These are phyloP conservation scores for Solanum hybrid DNA, from an alignment of 305 asterid genomes.

Conservation along the genomic window DNA sequence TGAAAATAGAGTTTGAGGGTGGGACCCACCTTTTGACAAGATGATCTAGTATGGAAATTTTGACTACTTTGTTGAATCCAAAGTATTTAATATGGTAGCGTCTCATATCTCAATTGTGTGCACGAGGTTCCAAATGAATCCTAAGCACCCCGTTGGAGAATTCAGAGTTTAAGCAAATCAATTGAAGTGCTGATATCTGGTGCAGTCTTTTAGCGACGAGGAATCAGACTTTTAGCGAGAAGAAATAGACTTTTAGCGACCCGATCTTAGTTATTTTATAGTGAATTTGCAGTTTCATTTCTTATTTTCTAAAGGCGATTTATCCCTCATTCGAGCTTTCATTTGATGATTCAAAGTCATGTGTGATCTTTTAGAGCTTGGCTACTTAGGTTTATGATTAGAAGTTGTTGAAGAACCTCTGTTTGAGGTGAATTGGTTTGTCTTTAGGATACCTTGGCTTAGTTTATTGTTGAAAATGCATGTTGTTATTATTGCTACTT, in stretches of 20 bases:
- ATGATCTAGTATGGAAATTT: neutral
- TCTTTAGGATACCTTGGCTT: neutral
- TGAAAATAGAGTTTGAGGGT: neutral
- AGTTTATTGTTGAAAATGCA: neutral
- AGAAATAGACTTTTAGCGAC: neutral
- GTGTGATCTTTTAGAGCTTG: neutral
- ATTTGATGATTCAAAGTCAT: no score
- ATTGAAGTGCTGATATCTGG: neutral
- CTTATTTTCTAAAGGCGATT: neutral
- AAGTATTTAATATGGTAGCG: neutral
- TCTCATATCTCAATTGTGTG: neutral
- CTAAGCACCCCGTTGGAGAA: neutral
- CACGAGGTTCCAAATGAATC: neutral
- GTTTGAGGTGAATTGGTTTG: neutral
- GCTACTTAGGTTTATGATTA: neutral
- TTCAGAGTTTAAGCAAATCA: neutral
- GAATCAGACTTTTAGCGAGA: neutral
- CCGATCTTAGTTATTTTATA: neutral
- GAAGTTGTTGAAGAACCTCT: neutral
- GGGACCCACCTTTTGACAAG: neutral
- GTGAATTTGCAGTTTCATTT: neutral
- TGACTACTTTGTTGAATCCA: neutral
- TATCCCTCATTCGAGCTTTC: neutral
- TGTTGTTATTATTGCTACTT: neutral
- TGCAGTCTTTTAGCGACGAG: neutral